Base-by-base conservation (phyloP, 768 basidiomycete genomes). In the Auricularia cornea region DNA sequence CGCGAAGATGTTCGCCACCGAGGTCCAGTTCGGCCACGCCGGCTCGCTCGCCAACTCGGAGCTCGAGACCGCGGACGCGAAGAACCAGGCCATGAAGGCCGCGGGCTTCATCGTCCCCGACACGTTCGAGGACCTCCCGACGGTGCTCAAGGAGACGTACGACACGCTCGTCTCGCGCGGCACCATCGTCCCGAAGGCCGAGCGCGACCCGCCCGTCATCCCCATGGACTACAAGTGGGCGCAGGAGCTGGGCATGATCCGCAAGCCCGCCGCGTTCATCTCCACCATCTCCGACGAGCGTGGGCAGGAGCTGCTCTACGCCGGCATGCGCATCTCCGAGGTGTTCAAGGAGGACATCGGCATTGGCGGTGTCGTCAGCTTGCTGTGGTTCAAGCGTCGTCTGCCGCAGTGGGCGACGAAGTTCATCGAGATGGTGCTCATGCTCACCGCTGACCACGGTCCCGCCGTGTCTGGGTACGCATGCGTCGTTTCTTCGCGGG, bases 191-290 rank as follows among this genome's bases (percentile, higher is more conserved):
- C 87, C 85, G 67, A 80, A 86, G 79, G 69, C 77, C 40, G 96
- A 99, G 80, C 80, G 86, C 62, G 91, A 94, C 28, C 94, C 95
- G 3, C 96, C 96, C 11, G 87, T 90, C 63, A 98, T 98, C 73
- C 96, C 96, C n/a, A 98, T 98, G 93, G 96, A 99, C 79, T 99
- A 98, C 87, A 98, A 98, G 82, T 98, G 96, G 96, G 95, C 95
- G 38, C 92, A 95, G 79, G 94, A 97, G 79, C 88, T 98, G 62
- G 96, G 96, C 63, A 87, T 99, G 73, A 95, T 98, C 79, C 89
- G 96, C 74, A 98, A 98, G 79, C 97, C 95, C 23, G 95, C 96
- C 41, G 94, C 97, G 2, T 97, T 96, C 82, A 96, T 97, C 81
- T 97, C 94, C 33, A 97, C 97, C 68, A 99, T 98, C 78, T 97